phyloP scores from a whole-genome alignment of 768 basidiomycete genomes.

The Tubosaeta brunneosetosa region DNA sequence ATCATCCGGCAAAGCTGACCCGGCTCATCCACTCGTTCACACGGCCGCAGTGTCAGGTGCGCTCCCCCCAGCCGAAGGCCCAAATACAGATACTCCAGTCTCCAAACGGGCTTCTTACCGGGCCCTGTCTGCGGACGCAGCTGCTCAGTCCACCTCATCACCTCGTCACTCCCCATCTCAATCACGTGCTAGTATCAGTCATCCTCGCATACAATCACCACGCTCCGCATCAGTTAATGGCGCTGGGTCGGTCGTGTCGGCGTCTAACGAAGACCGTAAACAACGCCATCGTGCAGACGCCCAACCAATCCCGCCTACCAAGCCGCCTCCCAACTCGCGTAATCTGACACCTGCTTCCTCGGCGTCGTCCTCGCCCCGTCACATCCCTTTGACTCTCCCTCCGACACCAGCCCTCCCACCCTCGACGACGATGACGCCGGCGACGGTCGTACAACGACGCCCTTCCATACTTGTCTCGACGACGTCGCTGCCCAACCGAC shows the following conservation, averaged over 20 bases:
- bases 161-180: slow-evolving; percentile 23
- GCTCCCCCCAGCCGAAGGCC: slow-evolving; percentile 26
- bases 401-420: slow-evolving; percentile 33
- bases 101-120: slow-evolving; percentile 25
- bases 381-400: slow-evolving; percentile 27
- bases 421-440: slow-evolving; percentile 39
- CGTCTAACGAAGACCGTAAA: slow-evolving; percentile 20
- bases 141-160: slow-evolving; percentile 3
- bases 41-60: slow-evolving; percentile 42
- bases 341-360: slow-evolving; percentile 56
- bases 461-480: slow-evolving; percentile 38
- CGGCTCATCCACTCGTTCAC: slow-evolving; percentile 30
- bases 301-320: slow-evolving; percentile 16
- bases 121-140: slow-evolving; percentile 24
- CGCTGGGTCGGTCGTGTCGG: not conserved
- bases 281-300: slow-evolving; percentile 18
- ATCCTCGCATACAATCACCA: slow-evolving; percentile 4
- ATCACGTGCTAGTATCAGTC: slow-evolving; percentile 12
- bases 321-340: slow-evolving; percentile 38
- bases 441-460: slow-evolving; percentile 39
- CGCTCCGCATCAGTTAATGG: slow-evolving; percentile 10
- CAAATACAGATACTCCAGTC: slow-evolving; percentile 3
- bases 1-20: slow-evolving; percentile 12
- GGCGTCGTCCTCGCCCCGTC: slow-evolving; percentile 53
- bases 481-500: slow-evolving; percentile 30